A percentile compares a stretch with the other conserved stretches of the same genome.
Conservation (phyloP, 1,284 basidiomycete genomes). For the Papiliotrema flavescens region DNA sequence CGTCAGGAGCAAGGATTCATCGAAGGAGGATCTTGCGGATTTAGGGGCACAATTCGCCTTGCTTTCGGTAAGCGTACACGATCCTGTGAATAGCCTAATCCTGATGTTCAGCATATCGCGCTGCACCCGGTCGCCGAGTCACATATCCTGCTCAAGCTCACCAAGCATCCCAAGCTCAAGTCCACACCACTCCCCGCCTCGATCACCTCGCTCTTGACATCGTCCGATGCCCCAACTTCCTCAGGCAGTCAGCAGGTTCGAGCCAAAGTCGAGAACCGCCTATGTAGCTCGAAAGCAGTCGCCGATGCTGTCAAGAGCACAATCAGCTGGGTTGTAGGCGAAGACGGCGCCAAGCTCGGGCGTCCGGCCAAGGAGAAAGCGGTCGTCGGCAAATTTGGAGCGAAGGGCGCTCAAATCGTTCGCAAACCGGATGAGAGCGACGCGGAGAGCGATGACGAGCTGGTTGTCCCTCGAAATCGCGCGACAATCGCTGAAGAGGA, state of each 20-base stretch:
- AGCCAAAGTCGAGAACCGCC: slow-evolving; percentile 65
- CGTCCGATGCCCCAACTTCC: slow-evolving; percentile 4
- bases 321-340: slow-evolving; percentile 51
- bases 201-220: slow-evolving; percentile 38
- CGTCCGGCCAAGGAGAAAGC: slow-evolving; percentile 6
- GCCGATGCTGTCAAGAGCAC: slow-evolving; percentile 60
- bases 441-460: slow-evolving; percentile 6
- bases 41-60: slow-evolving; percentile 65
- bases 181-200: slow-evolving; percentile 36
- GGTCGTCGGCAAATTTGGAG: slow-evolving; percentile 20
- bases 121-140: slow-evolving; percentile 60
- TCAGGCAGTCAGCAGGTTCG: slow-evolving; percentile 12
- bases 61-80: slow-evolving; percentile 57
- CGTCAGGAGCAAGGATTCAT: slow-evolving; percentile 47
- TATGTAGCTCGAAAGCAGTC: slow-evolving; percentile 72
- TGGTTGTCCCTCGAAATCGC: not conserved
- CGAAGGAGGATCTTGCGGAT: slow-evolving; percentile 49
- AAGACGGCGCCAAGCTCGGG: slow-evolving; percentile 40
- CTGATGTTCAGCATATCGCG: slow-evolving; percentile 56
- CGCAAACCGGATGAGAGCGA: too few species aligned
- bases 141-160: slow-evolving; percentile 66
- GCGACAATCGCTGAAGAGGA: slow-evolving; percentile 1
- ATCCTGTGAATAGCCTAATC: not conserved
- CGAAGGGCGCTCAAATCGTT: not conserved
- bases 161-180: slow-evolving; percentile 61